These are phyloP conservation scores for Penicillium griseofulvum DNA, from an alignment of 2,329 filamentous ascomycete species.

Conservation along the genomic window DNA sequence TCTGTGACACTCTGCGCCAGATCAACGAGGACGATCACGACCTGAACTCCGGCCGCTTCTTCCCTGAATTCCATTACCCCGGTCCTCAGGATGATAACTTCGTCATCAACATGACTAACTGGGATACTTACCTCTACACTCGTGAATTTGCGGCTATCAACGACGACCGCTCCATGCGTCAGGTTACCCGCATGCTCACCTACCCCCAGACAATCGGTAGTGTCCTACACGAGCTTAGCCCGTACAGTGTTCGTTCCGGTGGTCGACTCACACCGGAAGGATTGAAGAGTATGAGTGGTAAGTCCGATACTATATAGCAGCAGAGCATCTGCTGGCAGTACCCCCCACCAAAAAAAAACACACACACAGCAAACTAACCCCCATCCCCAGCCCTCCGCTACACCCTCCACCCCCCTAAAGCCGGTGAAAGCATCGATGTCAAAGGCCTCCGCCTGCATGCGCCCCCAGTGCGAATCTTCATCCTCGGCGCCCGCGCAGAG, in stretches of 20 bases:
- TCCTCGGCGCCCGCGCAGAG: slow-evolving; percentile 93
- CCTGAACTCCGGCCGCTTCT: slow-evolving; percentile 81
- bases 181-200: slow-evolving; percentile 87
- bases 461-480: slow-evolving; percentile 86
- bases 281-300: slow-evolving; percentile 89
- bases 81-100: slow-evolving; percentile 88
- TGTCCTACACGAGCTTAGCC: slow-evolving; percentile 89
- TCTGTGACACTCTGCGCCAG: slow-evolving; percentile 86
- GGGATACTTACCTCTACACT: slow-evolving; percentile 95
- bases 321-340: neutral
- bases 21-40: slow-evolving; percentile 99
- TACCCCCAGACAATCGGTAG: slow-evolving; percentile 92
- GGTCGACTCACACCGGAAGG: slow-evolving; percentile 82
- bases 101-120: slow-evolving; percentile 94
- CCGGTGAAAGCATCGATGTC: slow-evolving; percentile 70
- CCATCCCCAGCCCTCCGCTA: slow-evolving; percentile 72
- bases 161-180: slow-evolving; percentile 83
- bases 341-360: no score
- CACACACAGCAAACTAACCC: slow-evolving; percentile 1
- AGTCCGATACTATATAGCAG: slow-evolving; percentile 34
- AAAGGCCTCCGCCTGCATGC: slow-evolving; percentile 79
- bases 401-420: slow-evolving; percentile 81
- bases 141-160: slow-evolving; percentile 89
- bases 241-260: slow-evolving; percentile 74
- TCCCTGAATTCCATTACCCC: slow-evolving; percentile 91